Percentiles rank a stretch among this genome's conserved stretches.
These are phyloP conservation scores for Metrosideros polymorpha DNA, from an alignment of 441 rosid genomes.

Conservation along the genomic window DNA sequence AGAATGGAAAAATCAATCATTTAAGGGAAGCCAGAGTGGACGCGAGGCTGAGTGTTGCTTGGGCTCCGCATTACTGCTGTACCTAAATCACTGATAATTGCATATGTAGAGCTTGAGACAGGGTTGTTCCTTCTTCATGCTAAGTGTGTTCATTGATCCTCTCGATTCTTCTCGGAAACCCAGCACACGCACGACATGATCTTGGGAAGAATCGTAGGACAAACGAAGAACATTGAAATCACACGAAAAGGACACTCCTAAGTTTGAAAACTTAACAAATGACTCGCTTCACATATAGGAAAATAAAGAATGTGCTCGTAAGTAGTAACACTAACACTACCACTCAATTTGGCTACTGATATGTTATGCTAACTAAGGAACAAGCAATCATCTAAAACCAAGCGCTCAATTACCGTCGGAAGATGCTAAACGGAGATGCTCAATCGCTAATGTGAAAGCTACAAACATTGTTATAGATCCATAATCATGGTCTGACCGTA, in stretches of 20 bases:
- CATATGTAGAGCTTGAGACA: neutral
- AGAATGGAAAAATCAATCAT: neutral
- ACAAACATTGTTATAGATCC: neutral
- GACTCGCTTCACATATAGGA: no score
- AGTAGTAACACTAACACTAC: neutral
- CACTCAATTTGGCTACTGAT: neutral
- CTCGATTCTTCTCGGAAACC: no score
- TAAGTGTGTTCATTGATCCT: no score
- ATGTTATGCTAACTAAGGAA: neutral
- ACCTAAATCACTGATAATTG: neutral
- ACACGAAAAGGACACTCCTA: no score
- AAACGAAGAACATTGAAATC: no score
- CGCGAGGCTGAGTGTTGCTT: neutral
- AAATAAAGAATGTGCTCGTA: neutral
- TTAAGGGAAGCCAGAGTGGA: neutral
- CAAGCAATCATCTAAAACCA: neutral
- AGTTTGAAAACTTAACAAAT: no score
- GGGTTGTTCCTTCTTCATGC: no score
- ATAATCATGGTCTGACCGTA: neutral
- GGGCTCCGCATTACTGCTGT: neutral
- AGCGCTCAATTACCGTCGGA: neutral
- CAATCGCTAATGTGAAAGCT: neutral
- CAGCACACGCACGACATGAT: no score
- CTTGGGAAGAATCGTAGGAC: no score
- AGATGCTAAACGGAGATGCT: neutral